Evolutionary conservation across 31 red algal species (phyloP), one percentile per base, ranked within the genome.

Genomic region (Asparagopsis taxiformis): DNA sequence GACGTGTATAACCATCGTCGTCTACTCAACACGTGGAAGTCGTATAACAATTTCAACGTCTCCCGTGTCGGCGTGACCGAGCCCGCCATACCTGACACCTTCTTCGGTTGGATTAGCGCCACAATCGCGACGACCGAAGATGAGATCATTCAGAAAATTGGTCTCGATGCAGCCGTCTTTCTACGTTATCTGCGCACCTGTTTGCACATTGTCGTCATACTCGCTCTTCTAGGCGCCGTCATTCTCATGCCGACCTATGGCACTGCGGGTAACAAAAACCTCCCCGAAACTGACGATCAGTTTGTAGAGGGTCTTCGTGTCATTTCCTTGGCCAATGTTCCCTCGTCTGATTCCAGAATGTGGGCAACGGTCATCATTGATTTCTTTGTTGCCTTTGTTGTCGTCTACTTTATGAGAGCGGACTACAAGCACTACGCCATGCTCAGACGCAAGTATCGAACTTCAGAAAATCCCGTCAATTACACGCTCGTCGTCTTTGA

Each of bases 211-310:
- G 32, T 75, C 17, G 43, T 39, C 37, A 72, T 93, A 31, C 37
- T 77, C 49, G 56, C 68, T 31, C 19, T 82, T 30, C 52, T 82
- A 31, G 55, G 59, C 21, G 69, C 85, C 11, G 43, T 64, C 48
- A 38, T 94, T 31, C 63, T 94, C 70, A 82, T 71, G 76, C 91
- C 91, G 9, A 66, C 68, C 29, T 94, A 85, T 41, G 91, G 80
- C 50, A 94, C 91, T 6, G 73, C 64, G 4, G 46, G 54, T 31
- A 57, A 54, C 30, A 79, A 79, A 50, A 55, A 82, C 9, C 51
- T 59, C 19, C 3, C 16, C 2, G 50, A 79, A 10, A 39, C 31
- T n/a, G 72, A 65, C 35, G 72, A 64, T 54, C 51, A 51, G 35
- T 32, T 65, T 39, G 56, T 87, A 1, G 31, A 31, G 23, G 91